Base-by-base conservation (phyloP, 805 yeast genomes). In the Saturnispora saitoi region DNA sequence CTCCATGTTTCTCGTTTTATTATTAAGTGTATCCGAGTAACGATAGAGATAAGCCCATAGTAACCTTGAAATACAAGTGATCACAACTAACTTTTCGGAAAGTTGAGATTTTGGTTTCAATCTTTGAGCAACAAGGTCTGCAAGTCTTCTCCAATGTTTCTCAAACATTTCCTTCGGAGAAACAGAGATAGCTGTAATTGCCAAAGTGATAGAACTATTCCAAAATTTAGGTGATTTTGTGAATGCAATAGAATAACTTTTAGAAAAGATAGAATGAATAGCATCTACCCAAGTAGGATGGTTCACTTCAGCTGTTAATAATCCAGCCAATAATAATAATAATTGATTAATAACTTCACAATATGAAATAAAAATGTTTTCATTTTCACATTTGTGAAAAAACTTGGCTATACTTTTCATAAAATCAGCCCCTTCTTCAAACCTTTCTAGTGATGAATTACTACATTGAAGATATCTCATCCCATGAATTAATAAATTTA, bases 251-350 rank as follows among this genome's bases (percentile, higher is more conserved):
- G 64, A 37, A 71, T 73, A 14, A 75, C 62, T 50, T 49, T 52
- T 73, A 77, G 70, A 64, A 61, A 76, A 81, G 12, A 91, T 78
- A 17, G 71, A 67, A 20, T 76, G 75, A 47, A 88, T 77, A 0
- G 96, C 93, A 37, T 80, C 86, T 0, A 83, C 81, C 99, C 99
- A 93, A 1, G 84, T 80, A 3, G 99, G 99, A 62, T 91, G 95
- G 59, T 93, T 91, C 0, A 88, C 90, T 61, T 93, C 99, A 0
- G 96, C 98, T 0, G 96, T 87, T 30, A 90, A 72, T 1, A 80
- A 72, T 8, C 87, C 91, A 0, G 97, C 95, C 22, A 93, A 64
- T 0, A 97, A 95, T 37, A 88, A 67, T 2, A 93, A 66, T 24
- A 93, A 73, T 47, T 78, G 81, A 48, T 83, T 75, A 36, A 90